Percentiles rank a stretch among this genome's conserved stretches.
Evolutionary conservation across 345 rosid genomes (phyloP).

Genomic region (Murraya paniculata): DNA sequence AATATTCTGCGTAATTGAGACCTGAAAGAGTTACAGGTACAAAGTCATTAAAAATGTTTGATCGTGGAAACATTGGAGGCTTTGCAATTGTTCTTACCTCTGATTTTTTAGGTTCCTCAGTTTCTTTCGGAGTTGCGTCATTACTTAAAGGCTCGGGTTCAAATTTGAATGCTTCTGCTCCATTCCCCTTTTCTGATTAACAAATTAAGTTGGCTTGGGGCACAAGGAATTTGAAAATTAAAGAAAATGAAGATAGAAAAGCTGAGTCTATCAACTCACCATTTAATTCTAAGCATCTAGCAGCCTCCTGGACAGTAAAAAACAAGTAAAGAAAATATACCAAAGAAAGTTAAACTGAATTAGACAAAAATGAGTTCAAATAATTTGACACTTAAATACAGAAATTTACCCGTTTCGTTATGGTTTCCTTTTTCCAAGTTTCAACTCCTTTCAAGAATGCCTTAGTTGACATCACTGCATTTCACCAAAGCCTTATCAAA

Average conservation of each 20-base stretch:
- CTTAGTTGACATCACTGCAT: constrained; percentile 39
- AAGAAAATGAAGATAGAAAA: neutral
- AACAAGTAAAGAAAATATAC: neutral
- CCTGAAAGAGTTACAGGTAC: constrained; percentile 22
- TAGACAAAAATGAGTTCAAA: neutral
- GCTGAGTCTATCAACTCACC: constrained; percentile 18
- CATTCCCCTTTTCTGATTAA: constrained; percentile 18
- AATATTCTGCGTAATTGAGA: constrained; percentile 39
- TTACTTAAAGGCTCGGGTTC: constrained; percentile 20
- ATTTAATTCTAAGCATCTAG: constrained; percentile 14
- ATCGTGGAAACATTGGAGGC: neutral
- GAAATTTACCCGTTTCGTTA: constrained; percentile 24
- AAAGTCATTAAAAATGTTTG: neutral
- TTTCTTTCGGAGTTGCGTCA: constrained; percentile 2
- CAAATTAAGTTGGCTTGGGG: neutral
- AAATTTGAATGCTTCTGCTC: constrained; percentile 22
- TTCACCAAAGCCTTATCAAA: neutral
- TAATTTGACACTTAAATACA: too few relatives aligned
- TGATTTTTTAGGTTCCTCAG: constrained; percentile 14
- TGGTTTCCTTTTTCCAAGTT: constrained; percentile 51
- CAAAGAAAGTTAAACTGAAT: neutral
- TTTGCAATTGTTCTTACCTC: constrained; percentile 17
- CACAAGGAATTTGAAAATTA: neutral
- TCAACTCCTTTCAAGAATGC: constrained; percentile 47
- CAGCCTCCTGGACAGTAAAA: constrained; percentile 29